Evolutionary conservation across 805 yeast species (phyloP).

Genomic region (Lachancea dasiensis): DNA sequence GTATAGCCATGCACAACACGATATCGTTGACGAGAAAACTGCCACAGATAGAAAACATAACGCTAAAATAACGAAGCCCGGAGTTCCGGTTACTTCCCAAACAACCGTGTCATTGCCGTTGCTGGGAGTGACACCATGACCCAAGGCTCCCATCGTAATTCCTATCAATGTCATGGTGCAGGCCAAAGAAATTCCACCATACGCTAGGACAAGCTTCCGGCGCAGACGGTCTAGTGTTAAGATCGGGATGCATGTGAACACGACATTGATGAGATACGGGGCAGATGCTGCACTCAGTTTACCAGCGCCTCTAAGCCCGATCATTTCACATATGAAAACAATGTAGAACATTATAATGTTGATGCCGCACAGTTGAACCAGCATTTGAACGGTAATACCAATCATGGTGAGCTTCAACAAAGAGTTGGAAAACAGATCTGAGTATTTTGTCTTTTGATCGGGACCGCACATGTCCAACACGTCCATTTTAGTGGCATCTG

Average conservation of each 20-base stretch:
- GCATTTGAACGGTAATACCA: slow-evolving; percentile 37
- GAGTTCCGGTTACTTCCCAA: slow-evolving; percentile 34
- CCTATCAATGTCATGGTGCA: slow-evolving; percentile 34
- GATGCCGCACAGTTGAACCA: slow-evolving; percentile 43
- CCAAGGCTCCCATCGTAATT: slow-evolving; percentile 31
- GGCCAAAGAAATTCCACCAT: slow-evolving; percentile 38
- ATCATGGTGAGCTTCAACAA: slow-evolving; percentile 34
- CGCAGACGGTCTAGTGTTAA: slow-evolving; percentile 38
- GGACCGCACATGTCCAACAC: slow-evolving; percentile 26
- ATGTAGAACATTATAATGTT: slow-evolving; percentile 41
- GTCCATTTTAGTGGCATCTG: slow-evolving; percentile 14
- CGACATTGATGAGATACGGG: slow-evolving; percentile 37
- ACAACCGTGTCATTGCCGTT: slow-evolving; percentile 32
- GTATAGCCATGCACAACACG: slow-evolving; percentile 45
- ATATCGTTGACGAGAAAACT: slow-evolving; percentile 41
- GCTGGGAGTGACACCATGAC: slow-evolving; percentile 30
- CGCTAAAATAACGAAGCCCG: slow-evolving; percentile 41
- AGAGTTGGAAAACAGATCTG: slow-evolving; percentile 30
- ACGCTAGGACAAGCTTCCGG: slow-evolving; percentile 42
- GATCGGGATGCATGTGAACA: slow-evolving; percentile 42
- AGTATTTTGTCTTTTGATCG: slow-evolving; percentile 1
- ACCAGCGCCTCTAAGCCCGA: slow-evolving; percentile 37
- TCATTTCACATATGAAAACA: slow-evolving; percentile 41
- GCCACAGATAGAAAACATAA: slow-evolving; percentile 42
- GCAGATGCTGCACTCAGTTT: slow-evolving; percentile 34